Evolutionary conservation across 225 moss, liverwort and hornwort genomes (phyloP).

Genomic region (Antitrichia curtipendula): DNA sequence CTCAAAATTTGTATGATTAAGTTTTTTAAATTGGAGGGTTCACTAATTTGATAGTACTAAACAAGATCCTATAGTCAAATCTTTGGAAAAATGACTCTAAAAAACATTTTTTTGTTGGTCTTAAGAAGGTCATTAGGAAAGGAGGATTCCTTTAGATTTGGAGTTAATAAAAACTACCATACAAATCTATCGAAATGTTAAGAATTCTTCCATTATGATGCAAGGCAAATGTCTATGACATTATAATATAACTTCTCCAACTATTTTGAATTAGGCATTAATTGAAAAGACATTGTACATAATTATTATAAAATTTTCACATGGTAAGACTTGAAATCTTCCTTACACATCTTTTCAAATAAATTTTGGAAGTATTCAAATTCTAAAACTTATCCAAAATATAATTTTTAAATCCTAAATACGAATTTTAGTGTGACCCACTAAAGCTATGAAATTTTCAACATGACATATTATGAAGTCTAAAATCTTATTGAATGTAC

Average conservation of each 20-base stretch:
- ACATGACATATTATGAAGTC: neutral
- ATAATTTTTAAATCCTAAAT: neutral
- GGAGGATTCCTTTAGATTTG: too few species aligned
- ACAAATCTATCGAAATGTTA: neutral
- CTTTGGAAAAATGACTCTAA: neutral
- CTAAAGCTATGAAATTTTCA: neutral
- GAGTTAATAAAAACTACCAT: neutral
- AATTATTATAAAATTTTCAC: neutral
- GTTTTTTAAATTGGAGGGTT: neutral
- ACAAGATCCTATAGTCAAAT: neutral
- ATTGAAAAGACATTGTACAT: neutral
- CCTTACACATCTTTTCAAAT: neutral
- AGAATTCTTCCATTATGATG: too few species aligned
- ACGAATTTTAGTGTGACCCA: neutral
- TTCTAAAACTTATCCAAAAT: neutral
- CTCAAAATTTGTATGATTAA: rapidly evolving
- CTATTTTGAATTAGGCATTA: neutral
- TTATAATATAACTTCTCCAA: neutral
- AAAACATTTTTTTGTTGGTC: neutral
- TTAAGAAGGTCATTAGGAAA: neutral
- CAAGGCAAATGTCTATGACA: too few species aligned
- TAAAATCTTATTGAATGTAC: neutral
- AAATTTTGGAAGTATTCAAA: neutral
- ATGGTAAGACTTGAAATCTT: neutral
- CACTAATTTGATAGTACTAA: neutral